Percentiles rank a stretch among this genome's conserved stretches.
phyloP scores from a whole-genome alignment of 345 rosid genomes.

The Rhodomyrtus tomentosa region DNA sequence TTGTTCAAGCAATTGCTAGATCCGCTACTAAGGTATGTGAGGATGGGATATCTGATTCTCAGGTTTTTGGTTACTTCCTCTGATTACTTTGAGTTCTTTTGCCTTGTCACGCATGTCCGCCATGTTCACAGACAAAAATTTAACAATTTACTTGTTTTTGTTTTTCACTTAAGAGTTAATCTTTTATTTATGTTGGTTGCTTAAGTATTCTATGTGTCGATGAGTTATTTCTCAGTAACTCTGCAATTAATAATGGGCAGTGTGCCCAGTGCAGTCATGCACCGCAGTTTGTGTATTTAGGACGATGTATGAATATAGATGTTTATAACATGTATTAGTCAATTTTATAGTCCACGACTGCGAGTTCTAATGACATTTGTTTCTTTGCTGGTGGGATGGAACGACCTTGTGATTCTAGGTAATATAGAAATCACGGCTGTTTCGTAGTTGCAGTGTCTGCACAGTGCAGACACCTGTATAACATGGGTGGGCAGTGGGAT shows the following conservation, averaged over 20 bases:
- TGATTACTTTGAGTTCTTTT: not conserved
- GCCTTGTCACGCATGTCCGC: not conserved
- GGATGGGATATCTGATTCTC: not conserved
- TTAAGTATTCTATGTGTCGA: not conserved
- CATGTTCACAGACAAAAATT: not conserved
- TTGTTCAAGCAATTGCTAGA: constrained; percentile 92
- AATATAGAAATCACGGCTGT: not conserved
- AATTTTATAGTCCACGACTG: not conserved
- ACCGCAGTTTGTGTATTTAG: not conserved
- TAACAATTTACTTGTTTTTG: not conserved
- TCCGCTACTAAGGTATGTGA: constrained; percentile 89
- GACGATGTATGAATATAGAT: not conserved
- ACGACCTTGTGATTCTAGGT: not conserved
- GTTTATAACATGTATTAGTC: not conserved
- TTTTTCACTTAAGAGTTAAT: not conserved
- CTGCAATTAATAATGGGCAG: not conserved
- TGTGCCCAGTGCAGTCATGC: not conserved
- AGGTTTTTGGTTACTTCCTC: not conserved
- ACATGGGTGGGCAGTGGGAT: not conserved
- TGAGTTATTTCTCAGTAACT: not conserved
- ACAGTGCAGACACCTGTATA: not conserved
- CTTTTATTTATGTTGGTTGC: not conserved
- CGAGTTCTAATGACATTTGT: not conserved
- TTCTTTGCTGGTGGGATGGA: not conserved
- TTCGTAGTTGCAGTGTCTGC: not conserved